A percentile compares a stretch with the other conserved stretches of the same genome.
Conservation (phyloP, 345 rosid species). For the Aquilaria yunnanensis region DNA sequence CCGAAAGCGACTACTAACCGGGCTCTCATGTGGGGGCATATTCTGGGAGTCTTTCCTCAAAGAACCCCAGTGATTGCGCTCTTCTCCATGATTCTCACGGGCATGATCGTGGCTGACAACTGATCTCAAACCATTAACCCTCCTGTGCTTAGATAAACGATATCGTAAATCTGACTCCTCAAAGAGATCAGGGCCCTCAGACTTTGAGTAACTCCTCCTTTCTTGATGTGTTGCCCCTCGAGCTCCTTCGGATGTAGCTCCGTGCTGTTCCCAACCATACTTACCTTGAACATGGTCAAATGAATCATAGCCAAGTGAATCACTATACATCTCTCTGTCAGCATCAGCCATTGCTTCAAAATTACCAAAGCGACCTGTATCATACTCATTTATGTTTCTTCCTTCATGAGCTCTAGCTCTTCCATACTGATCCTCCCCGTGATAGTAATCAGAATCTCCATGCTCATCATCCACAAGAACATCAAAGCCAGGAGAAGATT, state of each 20-base stretch:
- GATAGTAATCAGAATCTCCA: slow-evolving; percentile 61
- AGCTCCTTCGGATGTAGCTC: slow-evolving; percentile 45
- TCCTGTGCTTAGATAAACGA: slow-evolving; percentile 62
- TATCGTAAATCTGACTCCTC: slow-evolving; percentile 61
- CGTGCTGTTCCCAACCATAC: slow-evolving; percentile 51
- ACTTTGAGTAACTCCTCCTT: slow-evolving; percentile 38
- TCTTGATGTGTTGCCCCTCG: slow-evolving; percentile 37
- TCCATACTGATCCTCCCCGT: slow-evolving; percentile 63
- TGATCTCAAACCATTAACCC: slow-evolving; percentile 60
- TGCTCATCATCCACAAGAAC: slow-evolving; percentile 91
- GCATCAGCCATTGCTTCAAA: slow-evolving; percentile 35
- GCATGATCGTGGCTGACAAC: slow-evolving; percentile 50
- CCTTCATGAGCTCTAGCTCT: slow-evolving; percentile 47
- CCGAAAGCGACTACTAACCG: slow-evolving; percentile 53
- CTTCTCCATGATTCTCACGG: slow-evolving; percentile 34
- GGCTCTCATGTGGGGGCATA: slow-evolving; percentile 32
- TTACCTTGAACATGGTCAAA: slow-evolving; percentile 49
- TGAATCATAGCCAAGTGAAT: slow-evolving; percentile 39
- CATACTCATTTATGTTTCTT: slow-evolving; percentile 53
- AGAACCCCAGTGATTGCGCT: slow-evolving; percentile 35
- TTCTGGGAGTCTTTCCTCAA: slow-evolving; percentile 31
- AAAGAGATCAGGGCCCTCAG: slow-evolving; percentile 42
- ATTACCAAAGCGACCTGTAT: slow-evolving; percentile 36
- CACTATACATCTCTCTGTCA: slow-evolving; percentile 38
- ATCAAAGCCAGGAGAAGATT: slow-evolving; percentile 95